Evolutionary conservation across 495 filamentous ascomycete genomes (phyloP).

Genomic region (Aspergillus nidulans): DNA sequence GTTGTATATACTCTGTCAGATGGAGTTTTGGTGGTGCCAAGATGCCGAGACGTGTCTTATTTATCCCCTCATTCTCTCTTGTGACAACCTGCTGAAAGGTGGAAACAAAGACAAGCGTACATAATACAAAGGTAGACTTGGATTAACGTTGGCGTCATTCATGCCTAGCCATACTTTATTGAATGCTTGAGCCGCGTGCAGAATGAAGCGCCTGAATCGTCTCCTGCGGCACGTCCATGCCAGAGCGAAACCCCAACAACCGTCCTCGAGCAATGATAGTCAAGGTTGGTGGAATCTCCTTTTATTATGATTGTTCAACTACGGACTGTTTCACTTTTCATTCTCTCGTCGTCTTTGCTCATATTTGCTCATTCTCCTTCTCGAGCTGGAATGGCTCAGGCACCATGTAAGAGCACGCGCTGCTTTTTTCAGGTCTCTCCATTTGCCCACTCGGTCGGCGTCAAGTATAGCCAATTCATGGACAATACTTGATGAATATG

Average conservation of each 20-base stretch:
- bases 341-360: not conserved
- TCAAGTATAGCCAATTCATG: not conserved
- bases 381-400: not conserved
- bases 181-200: slow-evolving; percentile 3
- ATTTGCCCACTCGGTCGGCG: not conserved
- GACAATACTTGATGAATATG: not conserved
- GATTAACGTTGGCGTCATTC: not conserved
- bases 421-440: not conserved
- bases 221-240: slow-evolving; percentile 18
- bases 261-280: not conserved
- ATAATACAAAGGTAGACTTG: not conserved
- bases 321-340: not conserved
- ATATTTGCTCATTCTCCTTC: not conserved
- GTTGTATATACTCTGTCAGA: too few relatives aligned
- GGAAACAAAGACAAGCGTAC: not conserved
- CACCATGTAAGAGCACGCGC: not conserved
- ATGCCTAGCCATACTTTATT: not conserved
- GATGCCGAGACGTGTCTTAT: not conserved
- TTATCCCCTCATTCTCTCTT: not conserved
- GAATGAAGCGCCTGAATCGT: slow-evolving; percentile 16
- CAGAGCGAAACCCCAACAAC: slow-evolving; percentile 9
- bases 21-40: not conserved
- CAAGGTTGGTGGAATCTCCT: slow-evolving; percentile 5
- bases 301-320: not conserved
- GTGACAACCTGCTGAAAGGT: not conserved